Percentiles rank a stretch among this genome's conserved stretches.
Evolutionary conservation across 768 basidiomycete genomes (phyloP).

Genomic region (Leccinellum luteum): DNA sequence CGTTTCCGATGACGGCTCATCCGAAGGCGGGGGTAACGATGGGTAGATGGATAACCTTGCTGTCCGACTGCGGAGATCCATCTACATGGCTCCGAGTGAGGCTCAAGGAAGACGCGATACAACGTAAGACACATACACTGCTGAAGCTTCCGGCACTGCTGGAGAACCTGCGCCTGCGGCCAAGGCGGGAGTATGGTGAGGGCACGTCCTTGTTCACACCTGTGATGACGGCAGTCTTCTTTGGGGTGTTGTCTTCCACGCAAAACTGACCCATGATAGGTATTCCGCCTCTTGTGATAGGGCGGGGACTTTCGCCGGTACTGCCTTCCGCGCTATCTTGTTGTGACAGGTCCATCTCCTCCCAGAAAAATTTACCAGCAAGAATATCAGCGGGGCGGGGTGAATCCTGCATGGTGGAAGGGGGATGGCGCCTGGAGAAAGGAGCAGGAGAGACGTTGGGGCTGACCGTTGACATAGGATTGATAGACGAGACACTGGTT

Average conservation of each 20-base stretch:
- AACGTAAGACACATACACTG: constrained; percentile 31
- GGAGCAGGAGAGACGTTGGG: constrained; percentile 47
- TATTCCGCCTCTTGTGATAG: constrained; percentile 14
- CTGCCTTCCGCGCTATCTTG: constrained; percentile 35
- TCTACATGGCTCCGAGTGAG: constrained; percentile 16
- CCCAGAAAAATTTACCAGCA: constrained; percentile 57
- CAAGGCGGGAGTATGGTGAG: constrained; percentile 30
- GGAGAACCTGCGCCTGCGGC: constrained; percentile 24
- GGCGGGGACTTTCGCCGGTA: constrained; percentile 25
- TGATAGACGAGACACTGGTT: constrained; percentile 57
- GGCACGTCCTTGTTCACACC: constrained; percentile 32
- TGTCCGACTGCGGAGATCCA: constrained; percentile 32
- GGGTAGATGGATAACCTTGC: constrained; percentile 34
- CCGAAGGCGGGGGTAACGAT: constrained; percentile 34
- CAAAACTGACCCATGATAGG: constrained; percentile 42
- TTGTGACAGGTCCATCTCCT: constrained; percentile 40
- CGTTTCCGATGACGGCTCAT: constrained; percentile 33
- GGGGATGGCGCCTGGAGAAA: constrained; percentile 32
- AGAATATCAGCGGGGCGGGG: constrained; percentile 70
- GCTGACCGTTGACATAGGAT: constrained; percentile 74
- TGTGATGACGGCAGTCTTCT: constrained; percentile 27
- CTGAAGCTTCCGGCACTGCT: constrained; percentile 34
- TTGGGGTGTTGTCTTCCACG: constrained; percentile 11
- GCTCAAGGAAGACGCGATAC: constrained; percentile 1
- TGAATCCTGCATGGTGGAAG: constrained; percentile 33